A percentile compares a stretch with the other conserved stretches of the same genome.
Evolutionary conservation across 495 filamentous ascomycete species (phyloP).

Genomic region (Aspergillus biplanus): DNA sequence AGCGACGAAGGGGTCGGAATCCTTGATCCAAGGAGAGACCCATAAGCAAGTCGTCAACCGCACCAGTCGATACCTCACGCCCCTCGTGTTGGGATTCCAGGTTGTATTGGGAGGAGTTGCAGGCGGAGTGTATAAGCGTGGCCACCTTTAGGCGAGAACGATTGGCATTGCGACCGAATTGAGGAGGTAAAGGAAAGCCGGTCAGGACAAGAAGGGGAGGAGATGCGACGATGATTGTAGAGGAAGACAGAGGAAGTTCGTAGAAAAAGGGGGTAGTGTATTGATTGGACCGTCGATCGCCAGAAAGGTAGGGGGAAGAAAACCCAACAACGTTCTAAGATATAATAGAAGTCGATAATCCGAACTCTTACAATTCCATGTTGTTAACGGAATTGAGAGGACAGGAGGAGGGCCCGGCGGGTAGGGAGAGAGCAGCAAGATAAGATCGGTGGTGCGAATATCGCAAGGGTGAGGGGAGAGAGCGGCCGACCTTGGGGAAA

Average conservation of each 20-base stretch:
- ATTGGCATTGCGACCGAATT: slow-evolving; percentile 26
- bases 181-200: slow-evolving; percentile 13
- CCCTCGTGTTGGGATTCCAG: slow-evolving; percentile 6
- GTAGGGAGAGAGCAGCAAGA: not conserved
- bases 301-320: slow-evolving; percentile 8
- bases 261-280: slow-evolving; percentile 31
- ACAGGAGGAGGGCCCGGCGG: not conserved
- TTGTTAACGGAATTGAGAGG: not conserved
- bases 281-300: slow-evolving; percentile 22
- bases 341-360: slow-evolving; percentile 10
- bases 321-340: slow-evolving; percentile 1
- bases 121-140: slow-evolving; percentile 8
- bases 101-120: not conserved
- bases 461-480: slow-evolving; percentile 4
- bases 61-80: not conserved
- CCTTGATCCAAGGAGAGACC: slow-evolving; percentile 21
- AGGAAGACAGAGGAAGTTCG: slow-evolving; percentile 20
- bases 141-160: slow-evolving; percentile 23
- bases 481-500: not conserved
- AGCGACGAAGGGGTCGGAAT: slow-evolving; percentile 29
- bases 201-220: slow-evolving; percentile 18
- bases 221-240: slow-evolving; percentile 20
- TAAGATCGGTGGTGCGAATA: slow-evolving; percentile 13
- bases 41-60: slow-evolving; percentile 20
- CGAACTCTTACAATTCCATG: slow-evolving; percentile 15